Conservation (phyloP, 257 asterid genomes). For the Solanum clarkiae region DNA sequence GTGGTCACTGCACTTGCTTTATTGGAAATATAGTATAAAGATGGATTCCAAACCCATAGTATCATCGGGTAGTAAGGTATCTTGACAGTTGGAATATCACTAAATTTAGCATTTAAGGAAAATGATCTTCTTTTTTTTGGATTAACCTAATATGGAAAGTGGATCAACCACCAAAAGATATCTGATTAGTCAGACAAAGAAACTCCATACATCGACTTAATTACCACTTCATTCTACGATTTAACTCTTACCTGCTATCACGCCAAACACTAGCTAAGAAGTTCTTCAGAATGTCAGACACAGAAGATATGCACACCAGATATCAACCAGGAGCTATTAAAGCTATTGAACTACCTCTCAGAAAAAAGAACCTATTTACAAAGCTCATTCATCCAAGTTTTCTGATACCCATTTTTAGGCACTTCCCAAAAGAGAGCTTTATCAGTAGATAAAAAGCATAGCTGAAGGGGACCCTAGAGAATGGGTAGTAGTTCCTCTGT, state of each 20-base stretch:
- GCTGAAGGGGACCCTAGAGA: background rate
- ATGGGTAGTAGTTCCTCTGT: background rate
- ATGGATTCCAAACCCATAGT: background rate
- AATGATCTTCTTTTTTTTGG: background rate
- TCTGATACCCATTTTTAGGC: background rate
- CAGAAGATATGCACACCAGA: background rate
- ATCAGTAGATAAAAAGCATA: background rate
- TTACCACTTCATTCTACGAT: background rate
- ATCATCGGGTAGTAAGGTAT: background rate
- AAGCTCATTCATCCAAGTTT: background rate
- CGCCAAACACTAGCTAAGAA: background rate
- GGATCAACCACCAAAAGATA: background rate
- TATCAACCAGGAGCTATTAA: background rate
- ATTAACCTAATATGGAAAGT: background rate
- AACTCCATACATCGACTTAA: background rate
- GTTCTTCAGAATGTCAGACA: background rate
- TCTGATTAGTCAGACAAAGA: background rate
- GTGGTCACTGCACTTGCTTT: background rate
- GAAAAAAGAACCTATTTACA: background rate
- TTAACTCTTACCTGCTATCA: background rate
- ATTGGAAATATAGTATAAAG: background rate
- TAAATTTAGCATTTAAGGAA: background rate
- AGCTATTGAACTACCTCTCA: background rate
- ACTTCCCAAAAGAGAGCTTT: background rate
- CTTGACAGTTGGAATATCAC: background rate